These are phyloP conservation scores for Pleomassaria siparia DNA, from an alignment of 2,329 filamentous ascomycete species.

Conservation along the genomic window DNA sequence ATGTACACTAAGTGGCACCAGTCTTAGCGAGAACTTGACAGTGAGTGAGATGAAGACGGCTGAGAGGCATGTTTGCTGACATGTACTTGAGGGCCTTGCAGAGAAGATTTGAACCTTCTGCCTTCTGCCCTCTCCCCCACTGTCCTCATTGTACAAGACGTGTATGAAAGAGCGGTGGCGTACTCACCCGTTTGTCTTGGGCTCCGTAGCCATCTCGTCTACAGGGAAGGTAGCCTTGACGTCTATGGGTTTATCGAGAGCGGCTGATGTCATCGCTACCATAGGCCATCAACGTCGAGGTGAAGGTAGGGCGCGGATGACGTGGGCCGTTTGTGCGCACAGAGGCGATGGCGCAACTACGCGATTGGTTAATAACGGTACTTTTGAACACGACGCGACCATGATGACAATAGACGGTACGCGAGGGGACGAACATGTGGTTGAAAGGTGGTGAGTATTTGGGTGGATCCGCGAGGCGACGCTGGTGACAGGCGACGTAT, in stretches of 20 bases:
- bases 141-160: too few relatives aligned
- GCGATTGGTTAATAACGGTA: neutral
- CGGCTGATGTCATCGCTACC: slow-evolving; percentile 45
- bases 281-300: slow-evolving; percentile 40
- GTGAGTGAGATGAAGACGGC: slow-evolving; percentile 10
- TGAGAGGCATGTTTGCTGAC: too few relatives aligned
- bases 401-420: neutral
- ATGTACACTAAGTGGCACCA: slow-evolving; percentile 26
- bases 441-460: slow-evolving; percentile 6
- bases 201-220: slow-evolving; percentile 56
- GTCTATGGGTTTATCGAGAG: slow-evolving; percentile 46
- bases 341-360: slow-evolving; percentile 5
- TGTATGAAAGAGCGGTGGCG: slow-evolving; percentile 21
- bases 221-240: slow-evolving; percentile 52
- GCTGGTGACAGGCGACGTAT: neutral
- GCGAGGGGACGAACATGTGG: neutral
- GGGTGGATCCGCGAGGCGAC: slow-evolving; percentile 8
- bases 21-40: slow-evolving; percentile 17
- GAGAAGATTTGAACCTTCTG: too few relatives aligned
- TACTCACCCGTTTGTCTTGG: slow-evolving; percentile 63
- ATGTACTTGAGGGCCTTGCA: too few relatives aligned
- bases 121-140: too few relatives aligned
- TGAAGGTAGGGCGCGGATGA: slow-evolving; percentile 22
- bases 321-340: neutral
- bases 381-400: slow-evolving; percentile 6